Conservation (phyloP, 2,329 filamentous ascomycete species). For the Escovopsis weberi region DNA sequence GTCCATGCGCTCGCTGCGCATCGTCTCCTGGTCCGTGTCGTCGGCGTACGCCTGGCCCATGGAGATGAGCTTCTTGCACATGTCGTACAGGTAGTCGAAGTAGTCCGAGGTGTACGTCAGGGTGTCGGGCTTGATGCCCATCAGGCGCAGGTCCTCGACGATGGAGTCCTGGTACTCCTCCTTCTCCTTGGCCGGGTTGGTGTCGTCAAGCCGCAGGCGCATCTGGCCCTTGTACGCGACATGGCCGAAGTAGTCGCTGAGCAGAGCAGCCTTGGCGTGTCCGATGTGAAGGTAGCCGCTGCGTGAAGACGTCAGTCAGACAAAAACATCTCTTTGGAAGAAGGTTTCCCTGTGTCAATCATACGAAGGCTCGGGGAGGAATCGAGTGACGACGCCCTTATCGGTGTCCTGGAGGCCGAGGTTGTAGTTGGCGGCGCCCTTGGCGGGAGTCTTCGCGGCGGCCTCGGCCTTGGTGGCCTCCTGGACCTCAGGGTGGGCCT, state of each 20-base stretch:
- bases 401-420: conserved; percentile 74
- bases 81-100: conserved; percentile 83
- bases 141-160: conserved; percentile 74
- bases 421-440: conserved; percentile 77
- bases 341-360: conserved; percentile 10
- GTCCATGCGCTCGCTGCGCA: conserved; percentile 73
- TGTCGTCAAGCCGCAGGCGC: conserved; percentile 89
- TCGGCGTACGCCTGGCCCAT: conserved; percentile 86
- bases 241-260: conserved; percentile 96
- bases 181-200: conserved; percentile 95
- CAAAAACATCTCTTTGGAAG: background rate
- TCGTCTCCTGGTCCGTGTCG: conserved; percentile 79
- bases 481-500: conserved; percentile 63
- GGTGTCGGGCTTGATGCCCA: conserved; percentile 81
- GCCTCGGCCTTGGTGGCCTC: conserved; percentile 55
- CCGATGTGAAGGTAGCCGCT: conserved; percentile 86
- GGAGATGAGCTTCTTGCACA: conserved; percentile 71
- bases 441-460: conserved; percentile 56
- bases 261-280: conserved; percentile 82
- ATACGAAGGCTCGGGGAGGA: conserved; percentile 84
- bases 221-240: conserved; percentile 84
- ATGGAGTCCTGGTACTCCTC: conserved; percentile 92
- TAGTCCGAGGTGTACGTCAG: conserved; percentile 90
- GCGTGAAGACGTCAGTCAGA: conserved; percentile 7
- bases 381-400: conserved; percentile 80